Base-by-base conservation (phyloP, 2,329 filamentous ascomycete species). In the Cordyceps fumosorosea region DNA sequence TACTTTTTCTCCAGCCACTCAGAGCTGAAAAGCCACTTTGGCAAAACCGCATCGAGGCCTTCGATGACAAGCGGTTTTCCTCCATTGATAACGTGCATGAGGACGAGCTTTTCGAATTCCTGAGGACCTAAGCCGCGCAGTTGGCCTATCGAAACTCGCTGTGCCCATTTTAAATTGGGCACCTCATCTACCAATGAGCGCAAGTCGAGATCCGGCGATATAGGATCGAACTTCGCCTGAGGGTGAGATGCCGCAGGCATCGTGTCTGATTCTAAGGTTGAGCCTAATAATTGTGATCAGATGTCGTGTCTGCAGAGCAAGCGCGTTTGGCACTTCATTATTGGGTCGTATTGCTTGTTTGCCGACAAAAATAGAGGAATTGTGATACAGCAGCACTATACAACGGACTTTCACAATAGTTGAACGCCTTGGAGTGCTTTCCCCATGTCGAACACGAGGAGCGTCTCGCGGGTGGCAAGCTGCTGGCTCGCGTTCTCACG, bases 1-100 rank as follows among this genome's bases (percentile, higher is more conserved):
- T 91, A 86, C 40, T 89, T 89, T 60, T 85, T 81, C 70, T 89
- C 87, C 42, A 99, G 78, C 93, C 93, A 99, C 62, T 86, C 81
- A 7, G 82, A 80, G 48, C 87, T 90, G 74, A 98, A 98, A 0
- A 96, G 84, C 76, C 85, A 85, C 50, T 84, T 84, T 57, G 95
- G 89, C 48, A 97, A 76, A 34, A 84, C 81, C 42, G 86, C 79
- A 65, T 96, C 84, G 81, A 95, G 98, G 20, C 91, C 91, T 70
- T 96, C 91, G 60, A 99, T 89, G 12, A 98, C 90, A 7, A 99
- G 79, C 2, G 95, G 95, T 67, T 91, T 92, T 2, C 95, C 95
- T 29, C 88, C 88, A 55, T 88, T 81, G 57, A 97, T 87, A 18
- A 98, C 92, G 74, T 96, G 90, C 7, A 92, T 80, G 53, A 88